Evolutionary conservation across 108 stramenopile species (phyloP).

Genomic region (Nannochloropsis gaditana): DNA sequence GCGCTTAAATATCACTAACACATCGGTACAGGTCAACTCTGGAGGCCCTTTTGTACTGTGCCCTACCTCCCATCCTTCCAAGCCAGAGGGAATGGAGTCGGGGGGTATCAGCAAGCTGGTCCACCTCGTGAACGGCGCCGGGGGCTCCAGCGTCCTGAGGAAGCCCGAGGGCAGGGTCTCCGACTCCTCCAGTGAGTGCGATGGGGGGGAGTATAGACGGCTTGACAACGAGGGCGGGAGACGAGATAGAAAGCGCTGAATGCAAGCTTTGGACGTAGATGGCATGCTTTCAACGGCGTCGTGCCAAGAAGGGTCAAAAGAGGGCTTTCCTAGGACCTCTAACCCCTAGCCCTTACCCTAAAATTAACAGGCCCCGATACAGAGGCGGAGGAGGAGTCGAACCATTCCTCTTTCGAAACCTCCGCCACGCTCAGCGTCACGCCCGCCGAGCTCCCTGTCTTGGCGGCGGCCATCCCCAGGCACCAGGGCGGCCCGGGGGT

Average conservation of each 20-base stretch:
- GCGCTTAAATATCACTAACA: too few species aligned
- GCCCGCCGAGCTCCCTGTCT: neutral
- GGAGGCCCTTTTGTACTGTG: too few species aligned
- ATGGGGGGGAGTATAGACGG: neutral
- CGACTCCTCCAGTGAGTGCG: neutral
- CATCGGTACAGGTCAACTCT: too few species aligned
- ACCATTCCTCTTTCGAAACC: neutral
- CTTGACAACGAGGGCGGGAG: neutral
- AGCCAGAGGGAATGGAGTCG: neutral
- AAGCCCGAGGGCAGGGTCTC: neutral
- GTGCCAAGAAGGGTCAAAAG: constrained; percentile 36
- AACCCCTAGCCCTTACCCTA: neutral
- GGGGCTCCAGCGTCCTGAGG: neutral
- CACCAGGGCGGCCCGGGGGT: too few species aligned
- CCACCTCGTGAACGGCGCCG: neutral
- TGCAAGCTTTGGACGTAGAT: too few species aligned
- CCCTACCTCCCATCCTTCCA: neutral
- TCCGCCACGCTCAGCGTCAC: neutral
- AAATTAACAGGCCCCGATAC: neutral
- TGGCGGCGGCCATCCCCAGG: neutral
- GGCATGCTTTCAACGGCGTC: neutral
- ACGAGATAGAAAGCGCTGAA: constrained; percentile 18
- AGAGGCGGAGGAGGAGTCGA: neutral
- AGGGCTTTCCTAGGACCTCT: constrained; percentile 33
- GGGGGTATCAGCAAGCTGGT: neutral